A percentile compares a stretch with the other conserved stretches of the same genome.
These are phyloP conservation scores for Drechslerella stenobrocha DNA, from an alignment of 2,329 filamentous ascomycete species.

Conservation along the genomic window DNA sequence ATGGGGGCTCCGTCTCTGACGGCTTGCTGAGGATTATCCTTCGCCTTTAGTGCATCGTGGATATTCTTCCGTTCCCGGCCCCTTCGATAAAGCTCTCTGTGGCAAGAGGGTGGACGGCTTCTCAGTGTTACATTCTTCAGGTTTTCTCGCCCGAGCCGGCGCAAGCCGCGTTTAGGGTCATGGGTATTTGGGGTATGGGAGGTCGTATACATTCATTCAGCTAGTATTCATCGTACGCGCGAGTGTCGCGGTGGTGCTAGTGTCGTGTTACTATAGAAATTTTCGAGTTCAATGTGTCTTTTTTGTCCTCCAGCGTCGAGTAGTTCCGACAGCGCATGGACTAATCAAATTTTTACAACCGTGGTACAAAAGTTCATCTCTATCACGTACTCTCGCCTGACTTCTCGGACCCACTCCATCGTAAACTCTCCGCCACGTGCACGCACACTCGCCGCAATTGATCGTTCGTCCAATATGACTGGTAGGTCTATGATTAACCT, in stretches of 20 bases:
- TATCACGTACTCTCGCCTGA: background rate
- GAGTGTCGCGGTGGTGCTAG: too few relatives aligned
- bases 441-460: background rate
- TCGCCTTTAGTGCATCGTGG: constrained; percentile 33
- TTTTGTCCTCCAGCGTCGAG: constrained; percentile 1
- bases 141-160: constrained; percentile 35
- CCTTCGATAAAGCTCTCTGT: constrained; percentile 51
- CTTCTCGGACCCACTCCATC: background rate
- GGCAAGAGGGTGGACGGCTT: constrained; percentile 42
- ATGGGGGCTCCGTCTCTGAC: constrained; percentile 51
- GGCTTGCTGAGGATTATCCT: constrained; percentile 53
- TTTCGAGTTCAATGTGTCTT: background rate
- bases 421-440: too few relatives aligned
- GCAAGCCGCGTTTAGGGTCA: constrained; percentile 10
- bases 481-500: constrained; percentile 9
- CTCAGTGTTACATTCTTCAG: constrained; percentile 33
- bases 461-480: background rate
- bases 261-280: too few relatives aligned
- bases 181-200: constrained; percentile 43
- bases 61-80: constrained; percentile 53
- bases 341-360: too few relatives aligned
- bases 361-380: too few relatives aligned
- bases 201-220: constrained; percentile 34
- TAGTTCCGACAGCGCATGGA: constrained; percentile 1
- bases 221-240: background rate